A percentile compares a stretch with the other conserved stretches of the same genome.
Evolutionary conservation across 1,284 basidiomycete genomes (phyloP).

Genomic region (Mrakiaceae sp.): DNA sequence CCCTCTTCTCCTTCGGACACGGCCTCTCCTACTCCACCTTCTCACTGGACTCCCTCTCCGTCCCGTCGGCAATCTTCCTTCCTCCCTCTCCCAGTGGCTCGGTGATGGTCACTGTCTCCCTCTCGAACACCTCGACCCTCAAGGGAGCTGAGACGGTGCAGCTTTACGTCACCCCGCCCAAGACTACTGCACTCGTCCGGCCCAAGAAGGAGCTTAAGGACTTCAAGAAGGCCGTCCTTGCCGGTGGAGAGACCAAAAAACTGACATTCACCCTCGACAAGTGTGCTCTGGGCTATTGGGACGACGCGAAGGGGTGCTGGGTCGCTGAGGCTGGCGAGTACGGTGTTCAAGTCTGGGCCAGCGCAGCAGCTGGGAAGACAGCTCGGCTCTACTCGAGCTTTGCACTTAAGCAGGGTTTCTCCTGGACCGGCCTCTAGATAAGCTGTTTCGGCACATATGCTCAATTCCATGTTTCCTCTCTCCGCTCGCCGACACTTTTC

Average conservation of each 20-base stretch:
- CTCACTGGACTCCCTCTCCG: not conserved
- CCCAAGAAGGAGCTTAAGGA: slow-evolving; percentile 39
- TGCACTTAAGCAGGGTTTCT: too few species aligned
- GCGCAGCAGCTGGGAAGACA: not conserved
- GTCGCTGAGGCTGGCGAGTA: slow-evolving; percentile 40
- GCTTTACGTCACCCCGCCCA: slow-evolving; percentile 21
- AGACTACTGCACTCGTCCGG: slow-evolving; percentile 13
- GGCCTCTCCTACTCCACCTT: slow-evolving; percentile 41
- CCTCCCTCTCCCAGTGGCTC: not conserved
- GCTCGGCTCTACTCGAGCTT: too few species aligned
- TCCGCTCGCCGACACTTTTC: too few species aligned
- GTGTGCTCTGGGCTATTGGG: slow-evolving; percentile 41
- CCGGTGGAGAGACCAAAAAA: slow-evolving; percentile 36
- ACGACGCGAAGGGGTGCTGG: slow-evolving; percentile 37
- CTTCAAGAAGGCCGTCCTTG: slow-evolving; percentile 41
- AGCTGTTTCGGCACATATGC: too few species aligned
- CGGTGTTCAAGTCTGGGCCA: slow-evolving; percentile 32
- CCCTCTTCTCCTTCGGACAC: slow-evolving; percentile 1
- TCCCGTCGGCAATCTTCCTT: slow-evolving; percentile 9
- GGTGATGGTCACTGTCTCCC: not conserved
- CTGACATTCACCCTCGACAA: slow-evolving; percentile 36
- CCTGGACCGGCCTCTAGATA: too few species aligned
- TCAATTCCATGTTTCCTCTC: too few species aligned
- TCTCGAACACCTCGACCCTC: not conserved
- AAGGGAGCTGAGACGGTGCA: slow-evolving; percentile 21